Base-by-base conservation (phyloP, 768 basidiomycete genomes). In the Scleroderma citrinum region DNA sequence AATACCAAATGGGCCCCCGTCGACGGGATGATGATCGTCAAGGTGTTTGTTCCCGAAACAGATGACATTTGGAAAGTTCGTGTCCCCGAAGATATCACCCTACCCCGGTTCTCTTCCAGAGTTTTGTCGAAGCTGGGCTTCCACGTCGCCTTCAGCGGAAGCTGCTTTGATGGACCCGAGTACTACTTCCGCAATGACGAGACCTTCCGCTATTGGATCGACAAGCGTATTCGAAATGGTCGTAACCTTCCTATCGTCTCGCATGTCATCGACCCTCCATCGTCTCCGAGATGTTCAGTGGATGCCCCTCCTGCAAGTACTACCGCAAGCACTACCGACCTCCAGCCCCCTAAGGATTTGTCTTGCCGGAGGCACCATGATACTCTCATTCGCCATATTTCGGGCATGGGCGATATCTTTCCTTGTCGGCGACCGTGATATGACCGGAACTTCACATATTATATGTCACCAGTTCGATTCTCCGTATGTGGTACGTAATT, bases 21-120 rank as follows among this genome's bases (percentile, higher is more conserved):
- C 26, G 53, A 65, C 23, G 69, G 66, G 4, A 58, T 55, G 53
- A 72, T 72, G 44, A 34, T 69, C 47, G 56, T 72, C 59, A 72
- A 72, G 54, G 68, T 72, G 12, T 65, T 67, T 38, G 69, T 71
- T 8, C 69, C 69, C 31, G 59, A 61, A 32, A 71, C 64, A 31
- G 66, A 71, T 50, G 71, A 72, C 50, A 61, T 70, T 47, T 72
- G 71, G 71, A 66, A 57, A 54, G 50, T 72, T 40, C 62, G 62
- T 36, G 68, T 71, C 19, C 60, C 70, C 17, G 61, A 61, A 41
- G 53, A 60, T 46, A 55, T 65, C 47, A 48, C 44, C 36, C 65
- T 72, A 35, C 52, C 46, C n/a, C 53, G 50, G 34, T 69, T 72
- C 50, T 59, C 60, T 3, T 59, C 59, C 19, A 62, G 44, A 45